Evolutionary conservation across 768 basidiomycete species (phyloP), one percentile per base, ranked within the genome.

Genomic region (Suillus luteus): DNA sequence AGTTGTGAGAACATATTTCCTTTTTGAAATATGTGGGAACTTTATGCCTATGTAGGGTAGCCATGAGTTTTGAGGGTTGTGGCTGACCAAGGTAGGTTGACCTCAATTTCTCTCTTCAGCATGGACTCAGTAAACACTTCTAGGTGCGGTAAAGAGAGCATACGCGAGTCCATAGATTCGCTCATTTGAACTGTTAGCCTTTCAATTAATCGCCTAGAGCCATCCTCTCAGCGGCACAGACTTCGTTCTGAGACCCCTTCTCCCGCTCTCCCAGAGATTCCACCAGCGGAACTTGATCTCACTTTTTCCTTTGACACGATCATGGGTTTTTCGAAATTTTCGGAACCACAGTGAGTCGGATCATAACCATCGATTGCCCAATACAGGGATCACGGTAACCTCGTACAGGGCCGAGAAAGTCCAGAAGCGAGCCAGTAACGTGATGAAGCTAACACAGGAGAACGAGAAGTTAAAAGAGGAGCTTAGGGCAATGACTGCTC

Each of bases 381-480:
- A 59, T 60, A 62, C 62, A 67, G 73, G 69, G 66, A 69, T 77
- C 72, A 77, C 70, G 69, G 69, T 72, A 62, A 55, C 44, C 59
- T 63, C 60, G 67, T 63, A 35, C 64, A 76, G 75, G 54, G 66
- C 31, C 38, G 75, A 79, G 66, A 75, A 74, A 63, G 73, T 83
- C 67, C 79, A 90, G 72, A 92, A 92, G 76, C 86, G 91, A 65
- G 87, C 86, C 48, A 90, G 88, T 69, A 92, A 89, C 74, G 89
- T 93, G 64, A 73, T 90, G 71, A 91, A 89, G 71, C 80, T 93
- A 41, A 82, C 88, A 24, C 82, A 89, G 77, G 91, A 93, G 80
- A 89, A 92, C 73, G 88, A 90, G 74, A 89, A 87, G 74, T 78
- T 93, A 65, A 87, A 89, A 75, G 87, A 83, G 58, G 86, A 92